Percentiles rank a stretch among this genome's conserved stretches.
Evolutionary conservation across 2,329 filamentous ascomycete genomes (phyloP).

Genomic region (Pseudopithomyces maydicus): DNA sequence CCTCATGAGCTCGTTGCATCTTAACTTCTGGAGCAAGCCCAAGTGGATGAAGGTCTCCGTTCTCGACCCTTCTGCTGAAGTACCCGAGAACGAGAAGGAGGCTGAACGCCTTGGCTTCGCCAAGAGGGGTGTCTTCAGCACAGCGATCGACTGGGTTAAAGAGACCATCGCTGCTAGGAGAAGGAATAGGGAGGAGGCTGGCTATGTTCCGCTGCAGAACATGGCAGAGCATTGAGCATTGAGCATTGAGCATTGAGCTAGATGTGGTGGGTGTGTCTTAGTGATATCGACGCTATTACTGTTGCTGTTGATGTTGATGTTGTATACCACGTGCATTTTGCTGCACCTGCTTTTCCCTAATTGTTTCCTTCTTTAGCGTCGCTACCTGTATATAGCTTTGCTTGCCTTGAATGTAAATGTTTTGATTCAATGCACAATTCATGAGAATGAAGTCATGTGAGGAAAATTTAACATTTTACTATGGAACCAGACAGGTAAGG

Average conservation of each 20-base stretch:
- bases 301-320: background rate
- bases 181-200: constrained; percentile 46
- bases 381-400: background rate
- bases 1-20: constrained; percentile 78
- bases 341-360: constrained; percentile 6
- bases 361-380: background rate
- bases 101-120: constrained; percentile 23
- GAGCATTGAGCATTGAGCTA: background rate
- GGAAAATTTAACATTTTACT: too few species aligned
- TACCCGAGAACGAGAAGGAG: constrained; percentile 34
- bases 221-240: constrained; percentile 38
- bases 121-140: constrained; percentile 26
- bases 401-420: background rate
- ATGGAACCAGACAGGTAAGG: background rate
- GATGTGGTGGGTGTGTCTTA: background rate
- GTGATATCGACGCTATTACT: background rate
- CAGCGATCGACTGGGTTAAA: constrained; percentile 31
- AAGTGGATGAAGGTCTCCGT: constrained; percentile 80
- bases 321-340: constrained; percentile 8
- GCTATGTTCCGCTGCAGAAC: constrained; percentile 53
- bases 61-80: constrained; percentile 55
- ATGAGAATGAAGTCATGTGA: too few species aligned
- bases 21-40: constrained; percentile 87
- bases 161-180: constrained; percentile 41
- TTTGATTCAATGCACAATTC: too few species aligned